These are phyloP conservation scores for Penicillium sp. DNA, from an alignment of 2,329 filamentous ascomycete species.

Conservation along the genomic window DNA sequence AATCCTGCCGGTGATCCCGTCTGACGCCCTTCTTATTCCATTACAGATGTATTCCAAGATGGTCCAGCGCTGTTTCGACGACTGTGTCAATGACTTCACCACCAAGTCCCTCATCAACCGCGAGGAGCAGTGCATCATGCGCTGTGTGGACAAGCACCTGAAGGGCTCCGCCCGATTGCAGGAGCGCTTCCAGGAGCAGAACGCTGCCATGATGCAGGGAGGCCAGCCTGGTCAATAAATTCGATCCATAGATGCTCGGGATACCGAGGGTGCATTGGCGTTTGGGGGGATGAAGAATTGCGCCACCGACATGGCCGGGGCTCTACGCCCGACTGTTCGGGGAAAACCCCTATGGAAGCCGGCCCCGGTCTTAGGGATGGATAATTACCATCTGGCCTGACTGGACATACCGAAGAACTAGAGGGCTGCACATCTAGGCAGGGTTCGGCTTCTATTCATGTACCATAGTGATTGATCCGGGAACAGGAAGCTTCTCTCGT, in stretches of 20 bases:
- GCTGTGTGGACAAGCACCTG: conserved; percentile 95
- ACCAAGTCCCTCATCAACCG: conserved; percentile 85
- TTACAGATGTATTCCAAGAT: conserved; percentile 60
- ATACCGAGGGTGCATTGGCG: conserved; percentile 3
- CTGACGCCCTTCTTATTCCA: neutral
- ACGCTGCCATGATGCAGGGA: conserved; percentile 61
- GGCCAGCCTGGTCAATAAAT: conserved; percentile 46
- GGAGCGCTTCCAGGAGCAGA: conserved; percentile 79
- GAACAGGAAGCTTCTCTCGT: conserved; percentile 1
- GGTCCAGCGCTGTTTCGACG: conserved; percentile 72
- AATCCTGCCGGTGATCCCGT: neutral
- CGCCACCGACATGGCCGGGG: neutral
- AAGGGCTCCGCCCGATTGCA: conserved; percentile 85
- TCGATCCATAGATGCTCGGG: neutral
- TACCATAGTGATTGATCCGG: conserved; percentile 23
- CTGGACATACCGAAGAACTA: neutral
- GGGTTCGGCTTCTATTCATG: conserved; percentile 16
- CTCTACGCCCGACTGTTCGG: neutral
- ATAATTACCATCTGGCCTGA: neutral
- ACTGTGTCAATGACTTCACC: conserved; percentile 97
- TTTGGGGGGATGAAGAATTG: neutral
- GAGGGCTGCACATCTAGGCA: neutral
- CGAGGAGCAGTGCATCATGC: conserved; percentile 86
- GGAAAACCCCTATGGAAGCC: neutral
- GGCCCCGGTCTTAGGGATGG: neutral